Evolutionary conservation across 805 yeast genomes (phyloP), one percentile per base, ranked within the genome.

Genomic region (Millerago galiae): DNA sequence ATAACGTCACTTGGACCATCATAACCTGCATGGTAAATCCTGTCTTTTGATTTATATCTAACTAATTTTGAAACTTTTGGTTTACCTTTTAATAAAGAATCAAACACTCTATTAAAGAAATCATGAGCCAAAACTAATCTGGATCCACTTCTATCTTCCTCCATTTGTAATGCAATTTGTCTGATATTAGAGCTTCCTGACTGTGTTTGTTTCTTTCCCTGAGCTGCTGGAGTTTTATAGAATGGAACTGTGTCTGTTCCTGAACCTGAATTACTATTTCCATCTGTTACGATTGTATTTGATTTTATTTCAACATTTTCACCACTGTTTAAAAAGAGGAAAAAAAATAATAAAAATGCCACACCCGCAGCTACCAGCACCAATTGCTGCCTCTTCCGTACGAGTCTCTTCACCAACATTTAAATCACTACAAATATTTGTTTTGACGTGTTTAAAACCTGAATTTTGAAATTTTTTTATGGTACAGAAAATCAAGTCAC

Each of bases 21-120:
- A 52, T 74, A 78, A 21, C 78, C 70, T 1, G 81, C 80, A 49
- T 75, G 79, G 48, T 72, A 74, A 21, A 76, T 74, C 44, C 79
- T 59, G 10, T 73, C 67, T 3, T 66, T 63, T 10, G 71, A 61
- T 25, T 61, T 62, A 55, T 77, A 79, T 8, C 60, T 61, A 24
- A 63, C 63, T 36, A 81, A 59, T 18, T 63, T 60, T 1, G 59
- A 55, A 3, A 75, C 60, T 6, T 59, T 50, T 1, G 87, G 87
- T 48, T 61, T 64, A 11, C 72, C 71, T 14, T 62, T 55, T 38
- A 63, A 54, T 41, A 73, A 53, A 3, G 66, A 59, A 5, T 65
- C 57, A 49, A 77, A 73, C 9, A 77, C 65, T 2, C 53, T 44
- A 18, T 63, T 58, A 52, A 69, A 76, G 46, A 71, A 71, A 16